These are phyloP conservation scores for Cystobasidium sp. DNA, from an alignment of 1,284 basidiomycete genomes.

Conservation along the genomic window DNA sequence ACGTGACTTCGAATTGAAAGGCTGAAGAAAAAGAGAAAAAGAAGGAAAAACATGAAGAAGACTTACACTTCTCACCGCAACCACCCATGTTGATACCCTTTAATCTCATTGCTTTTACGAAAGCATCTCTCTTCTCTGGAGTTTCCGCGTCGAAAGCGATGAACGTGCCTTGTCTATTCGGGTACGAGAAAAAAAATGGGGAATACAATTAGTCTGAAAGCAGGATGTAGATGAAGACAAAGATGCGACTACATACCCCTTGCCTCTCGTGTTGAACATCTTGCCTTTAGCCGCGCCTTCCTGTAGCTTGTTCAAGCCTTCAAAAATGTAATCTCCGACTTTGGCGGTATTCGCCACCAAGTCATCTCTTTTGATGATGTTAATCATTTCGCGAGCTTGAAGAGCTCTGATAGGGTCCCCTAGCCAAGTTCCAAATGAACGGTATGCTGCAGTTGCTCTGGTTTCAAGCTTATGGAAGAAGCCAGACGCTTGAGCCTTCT, in stretches of 20 bases:
- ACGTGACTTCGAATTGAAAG: conserved; percentile 49
- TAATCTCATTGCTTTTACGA: conserved; percentile 59
- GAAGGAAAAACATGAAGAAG: no score
- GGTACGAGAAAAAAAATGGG: background rate
- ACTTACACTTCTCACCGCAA: conserved; percentile 49
- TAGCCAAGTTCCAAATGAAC: conserved; percentile 56
- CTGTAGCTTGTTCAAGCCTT: conserved; percentile 54
- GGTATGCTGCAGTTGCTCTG: conserved; percentile 60
- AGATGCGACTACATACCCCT: conserved; percentile 48
- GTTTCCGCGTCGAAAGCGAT: conserved; percentile 61
- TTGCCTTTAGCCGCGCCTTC: conserved; percentile 42
- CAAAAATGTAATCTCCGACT: conserved; percentile 58
- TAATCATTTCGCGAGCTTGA: conserved; percentile 62
- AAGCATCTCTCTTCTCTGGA: conserved; percentile 58
- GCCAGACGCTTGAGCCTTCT: conserved; percentile 62
- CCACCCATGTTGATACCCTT: conserved; percentile 60
- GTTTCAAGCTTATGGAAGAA: conserved; percentile 63
- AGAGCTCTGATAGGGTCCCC: conserved; percentile 61
- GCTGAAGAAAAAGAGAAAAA: background rate
- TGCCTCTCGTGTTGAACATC: conserved; percentile 60
- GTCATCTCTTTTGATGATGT: conserved; percentile 58
- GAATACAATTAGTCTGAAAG: background rate
- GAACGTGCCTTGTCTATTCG: conserved; percentile 60
- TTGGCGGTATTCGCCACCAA: conserved; percentile 57
- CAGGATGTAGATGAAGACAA: background rate